Percentiles rank a stretch among this genome's conserved stretches.
phyloP scores from a whole-genome alignment of 306 rosid species.

The Parietaria judaica region DNA sequence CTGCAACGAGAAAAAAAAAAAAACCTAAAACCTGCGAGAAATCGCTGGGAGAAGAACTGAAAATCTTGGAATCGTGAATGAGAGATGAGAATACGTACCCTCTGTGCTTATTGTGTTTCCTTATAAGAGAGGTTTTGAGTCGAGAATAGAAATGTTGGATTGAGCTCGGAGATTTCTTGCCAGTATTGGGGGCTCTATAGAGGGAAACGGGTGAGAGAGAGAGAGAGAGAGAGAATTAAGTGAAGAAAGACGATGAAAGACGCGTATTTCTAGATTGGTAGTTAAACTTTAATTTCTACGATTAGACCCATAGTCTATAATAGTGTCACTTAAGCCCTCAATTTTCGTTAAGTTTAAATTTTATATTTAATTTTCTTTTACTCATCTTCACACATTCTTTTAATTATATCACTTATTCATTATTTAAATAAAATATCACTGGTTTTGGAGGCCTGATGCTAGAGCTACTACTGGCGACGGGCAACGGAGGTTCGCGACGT shows the following conservation, averaged over 20 bases:
- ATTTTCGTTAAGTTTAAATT: too few species aligned
- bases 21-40: neutral
- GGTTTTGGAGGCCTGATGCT: too few species aligned
- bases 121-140: conserved; percentile 5
- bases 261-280: conserved; percentile 5
- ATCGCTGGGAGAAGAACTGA: neutral
- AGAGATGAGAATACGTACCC: neutral
- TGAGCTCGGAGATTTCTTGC: neutral
- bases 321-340: too few species aligned
- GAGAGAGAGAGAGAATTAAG: neutral
- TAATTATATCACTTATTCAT: too few species aligned
- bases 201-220: neutral
- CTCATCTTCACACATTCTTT: too few species aligned
- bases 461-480: too few species aligned
- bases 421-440: too few species aligned
- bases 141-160: conserved; percentile 2
- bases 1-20: conserved; percentile 6
- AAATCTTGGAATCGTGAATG: neutral
- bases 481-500: too few species aligned
- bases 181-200: neutral
- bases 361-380: too few species aligned
- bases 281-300: neutral
- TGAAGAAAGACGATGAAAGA: conserved; percentile 25
- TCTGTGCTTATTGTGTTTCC: conserved; percentile 8
- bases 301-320: too few species aligned